These are phyloP conservation scores for Begonia fuchsioides DNA, from an alignment of 306 rosid genomes.

Conservation along the genomic window DNA sequence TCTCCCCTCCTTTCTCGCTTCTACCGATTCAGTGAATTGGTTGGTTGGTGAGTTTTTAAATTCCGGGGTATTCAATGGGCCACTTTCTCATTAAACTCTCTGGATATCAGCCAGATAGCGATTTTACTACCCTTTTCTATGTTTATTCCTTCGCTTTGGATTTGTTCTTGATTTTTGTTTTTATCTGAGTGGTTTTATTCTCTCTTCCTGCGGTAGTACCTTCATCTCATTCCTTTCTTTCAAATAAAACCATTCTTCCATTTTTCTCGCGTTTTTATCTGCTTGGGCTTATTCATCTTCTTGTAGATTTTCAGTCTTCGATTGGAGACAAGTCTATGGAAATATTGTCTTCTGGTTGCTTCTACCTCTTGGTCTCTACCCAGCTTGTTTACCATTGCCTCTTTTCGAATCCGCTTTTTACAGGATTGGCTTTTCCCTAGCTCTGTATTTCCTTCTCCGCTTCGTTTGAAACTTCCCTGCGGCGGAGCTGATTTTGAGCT, in stretches of 20 bases:
- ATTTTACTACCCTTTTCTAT: constrained; percentile 56
- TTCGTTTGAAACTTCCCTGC: constrained; percentile 20
- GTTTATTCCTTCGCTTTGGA: constrained; percentile 62
- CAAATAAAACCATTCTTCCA: constrained; percentile 14
- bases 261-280: constrained; percentile 26
- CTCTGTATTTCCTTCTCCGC: constrained; percentile 20
- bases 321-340: constrained; percentile 33
- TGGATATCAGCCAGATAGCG: constrained; percentile 31
- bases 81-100: constrained; percentile 15
- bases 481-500: constrained; percentile 12
- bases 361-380: constrained; percentile 22
- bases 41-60: constrained; percentile 21
- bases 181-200: constrained; percentile 39
- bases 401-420: constrained; percentile 3
- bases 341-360: constrained; percentile 50
- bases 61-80: constrained; percentile 18
- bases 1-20: background rate
- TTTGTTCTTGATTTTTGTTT: constrained; percentile 58
- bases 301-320: constrained; percentile 23
- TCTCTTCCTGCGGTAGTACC: constrained; percentile 17
- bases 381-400: background rate
- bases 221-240: constrained; percentile 10
- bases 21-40: constrained; percentile 7
- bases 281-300: constrained; percentile 30
- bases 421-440: constrained; percentile 12